Base-by-base conservation (phyloP, 306 rosid genomes). In the Cucumis cinereus region DNA sequence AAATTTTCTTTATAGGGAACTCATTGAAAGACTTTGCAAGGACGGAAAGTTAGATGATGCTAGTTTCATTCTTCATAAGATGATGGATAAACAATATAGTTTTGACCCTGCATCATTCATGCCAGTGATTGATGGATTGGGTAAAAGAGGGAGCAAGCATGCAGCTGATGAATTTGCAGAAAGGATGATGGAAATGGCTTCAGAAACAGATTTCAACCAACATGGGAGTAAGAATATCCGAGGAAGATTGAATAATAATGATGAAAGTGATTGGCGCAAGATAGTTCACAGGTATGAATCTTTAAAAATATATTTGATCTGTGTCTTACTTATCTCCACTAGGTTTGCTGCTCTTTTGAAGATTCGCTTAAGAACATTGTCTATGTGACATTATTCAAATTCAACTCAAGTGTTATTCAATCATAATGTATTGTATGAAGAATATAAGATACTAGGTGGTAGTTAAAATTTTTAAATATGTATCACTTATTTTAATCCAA, bases 21-120 rank as follows among this genome's bases (percentile, higher is more conserved):
- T 94, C 57, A 85, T 91, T 75, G 93, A 81, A 61, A 86, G 74
- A 78, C 96, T 94, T 71, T 91, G 95, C 85, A 80, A 72, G 79
- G 90, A 87, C 74, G 87, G 76, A 80, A 94, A 88, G 82, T 79
- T 91, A 81, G 88, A 87, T 24, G 96, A 93, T 86, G 98, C 96
- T 40, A 81, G 69, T 80, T 43, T 38, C 81, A 82, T 90, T 82
- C 88, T 94, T 78, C 82, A 75, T 49, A 84, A 82, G 56, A 83
- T 94, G 89, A 84, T 90, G 77, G 86, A 82, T 50, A 89, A 80
- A 79, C 91, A 89, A 76, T 86, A 84, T 66, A 78, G 86, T 30
- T 91, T 91, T 56, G 88, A 94, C 78, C 90, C 87, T 82, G 91
- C 97, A 26, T 80, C 91, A 12, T 88, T 94, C 85, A 84, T 91